Percentiles rank a stretch among this genome's conserved stretches.
Conservation (phyloP, 2,329 filamentous ascomycete species). For the Hypoxylon sp. region DNA sequence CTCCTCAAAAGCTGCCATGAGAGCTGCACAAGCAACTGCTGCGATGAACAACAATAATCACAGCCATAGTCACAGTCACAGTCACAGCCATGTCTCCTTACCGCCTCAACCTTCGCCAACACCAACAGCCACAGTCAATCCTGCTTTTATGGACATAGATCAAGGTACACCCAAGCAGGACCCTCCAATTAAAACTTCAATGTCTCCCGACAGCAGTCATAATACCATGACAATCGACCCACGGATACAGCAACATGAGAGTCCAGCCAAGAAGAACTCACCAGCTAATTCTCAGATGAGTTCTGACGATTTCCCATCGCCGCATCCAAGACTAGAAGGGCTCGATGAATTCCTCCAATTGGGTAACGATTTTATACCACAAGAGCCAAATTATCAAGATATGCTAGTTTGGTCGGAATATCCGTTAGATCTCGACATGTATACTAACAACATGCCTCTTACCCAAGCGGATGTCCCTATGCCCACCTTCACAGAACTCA, state of each 20-base stretch:
- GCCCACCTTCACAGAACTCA: constrained; percentile 58
- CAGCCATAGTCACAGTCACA: constrained; percentile 22
- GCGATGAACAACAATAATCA: constrained; percentile 52
- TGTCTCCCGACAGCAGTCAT: constrained; percentile 51
- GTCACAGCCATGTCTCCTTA: constrained; percentile 39
- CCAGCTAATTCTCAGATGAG: constrained; percentile 56
- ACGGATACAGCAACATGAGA: constrained; percentile 52
- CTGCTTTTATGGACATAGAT: constrained; percentile 59
- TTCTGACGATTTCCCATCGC: constrained; percentile 57
- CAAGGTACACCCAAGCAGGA: constrained; percentile 49
- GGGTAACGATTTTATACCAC: constrained; percentile 55
- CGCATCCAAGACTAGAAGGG: constrained; percentile 56
- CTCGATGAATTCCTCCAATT: constrained; percentile 63
- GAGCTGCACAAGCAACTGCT: constrained; percentile 60
- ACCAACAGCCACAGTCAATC: constrained; percentile 51
- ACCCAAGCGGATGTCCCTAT: constrained; percentile 56
- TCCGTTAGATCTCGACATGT: constrained; percentile 61
- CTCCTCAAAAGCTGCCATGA: constrained; percentile 64
- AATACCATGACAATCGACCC: constrained; percentile 53
- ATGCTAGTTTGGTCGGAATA: constrained; percentile 63
- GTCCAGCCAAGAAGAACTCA: constrained; percentile 51
- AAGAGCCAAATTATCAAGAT: constrained; percentile 61
- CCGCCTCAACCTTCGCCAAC: constrained; percentile 45
- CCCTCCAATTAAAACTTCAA: constrained; percentile 46
- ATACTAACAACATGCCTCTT: constrained; percentile 55